Conservation (phyloP, 208 protist genomes). For the Porcisia deanei region DNA sequence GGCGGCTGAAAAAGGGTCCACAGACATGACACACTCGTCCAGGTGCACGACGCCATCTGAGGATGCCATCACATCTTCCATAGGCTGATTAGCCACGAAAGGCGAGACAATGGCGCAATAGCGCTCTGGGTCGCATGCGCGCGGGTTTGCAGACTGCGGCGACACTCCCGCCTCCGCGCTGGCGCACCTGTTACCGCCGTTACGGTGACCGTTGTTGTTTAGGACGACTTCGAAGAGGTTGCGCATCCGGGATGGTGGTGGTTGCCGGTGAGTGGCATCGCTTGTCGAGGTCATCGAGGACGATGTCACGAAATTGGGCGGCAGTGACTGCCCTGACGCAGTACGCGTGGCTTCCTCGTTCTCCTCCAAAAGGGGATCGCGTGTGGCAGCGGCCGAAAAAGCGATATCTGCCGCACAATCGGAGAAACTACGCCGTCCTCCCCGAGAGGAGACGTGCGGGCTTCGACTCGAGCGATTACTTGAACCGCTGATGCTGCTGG, state of each 20-base stretch:
- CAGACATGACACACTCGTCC: neutral
- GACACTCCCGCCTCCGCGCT: neutral
- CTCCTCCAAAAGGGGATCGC: neutral
- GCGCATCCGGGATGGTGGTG: constrained; percentile 11
- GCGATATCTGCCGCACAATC: neutral
- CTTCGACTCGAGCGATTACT: neutral
- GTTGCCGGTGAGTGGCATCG: neutral
- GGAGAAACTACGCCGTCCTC: neutral
- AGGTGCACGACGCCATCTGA: neutral
- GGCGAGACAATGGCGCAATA: neutral
- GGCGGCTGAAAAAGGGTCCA: constrained; percentile 10
- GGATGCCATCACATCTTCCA: neutral
- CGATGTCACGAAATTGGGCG: neutral
- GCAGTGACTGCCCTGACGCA: neutral
- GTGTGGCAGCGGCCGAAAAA: neutral
- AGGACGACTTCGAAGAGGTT: constrained; percentile 13
- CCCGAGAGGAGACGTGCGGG: neutral
- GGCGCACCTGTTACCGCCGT: neutral
- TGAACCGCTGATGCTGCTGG: neutral
- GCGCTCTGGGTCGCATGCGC: neutral
- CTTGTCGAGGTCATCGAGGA: constrained; percentile 2
- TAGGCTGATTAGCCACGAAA: neutral
- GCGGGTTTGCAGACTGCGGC: neutral
- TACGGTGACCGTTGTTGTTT: constrained; percentile 12
- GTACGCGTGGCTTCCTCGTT: neutral